Evolutionary conservation across 257 asterid species (phyloP).

Genomic region (Galeopsis tetrahit): DNA sequence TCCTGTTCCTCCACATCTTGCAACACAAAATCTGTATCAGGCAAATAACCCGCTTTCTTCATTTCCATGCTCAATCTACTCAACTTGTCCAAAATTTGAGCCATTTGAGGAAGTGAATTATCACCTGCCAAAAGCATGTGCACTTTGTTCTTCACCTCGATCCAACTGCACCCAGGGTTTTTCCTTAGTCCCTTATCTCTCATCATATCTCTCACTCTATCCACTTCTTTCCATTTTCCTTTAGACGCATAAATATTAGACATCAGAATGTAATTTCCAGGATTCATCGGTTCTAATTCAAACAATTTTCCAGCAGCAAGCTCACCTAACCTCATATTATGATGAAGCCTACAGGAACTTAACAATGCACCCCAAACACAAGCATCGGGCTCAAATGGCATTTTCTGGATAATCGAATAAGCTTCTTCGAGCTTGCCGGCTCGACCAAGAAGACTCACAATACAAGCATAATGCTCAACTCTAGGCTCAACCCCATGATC

Average conservation of each 20-base stretch:
- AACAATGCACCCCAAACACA: slow-evolving; percentile 95
- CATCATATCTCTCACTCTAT: slow-evolving; percentile 73
- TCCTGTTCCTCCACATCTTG: slow-evolving; percentile 98
- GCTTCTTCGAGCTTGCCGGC: slow-evolving; percentile 91
- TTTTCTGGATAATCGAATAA: slow-evolving; percentile 58
- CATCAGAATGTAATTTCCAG: slow-evolving; percentile 78
- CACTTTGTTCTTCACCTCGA: slow-evolving; percentile 81
- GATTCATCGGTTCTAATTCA: slow-evolving; percentile 76
- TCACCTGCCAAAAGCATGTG: slow-evolving; percentile 93
- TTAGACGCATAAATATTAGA: slow-evolving; percentile 89
- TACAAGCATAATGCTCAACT: slow-evolving; percentile 86
- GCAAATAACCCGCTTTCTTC: slow-evolving; percentile 73
- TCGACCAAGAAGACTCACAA: slow-evolving; percentile 86
- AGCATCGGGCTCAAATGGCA: slow-evolving; percentile 86
- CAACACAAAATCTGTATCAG: slow-evolving; percentile 65
- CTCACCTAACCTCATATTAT: slow-evolving; percentile 67
- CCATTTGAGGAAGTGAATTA: slow-evolving; percentile 76
- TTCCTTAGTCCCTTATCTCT: slow-evolving; percentile 67
- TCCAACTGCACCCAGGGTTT: slow-evolving; percentile 97
- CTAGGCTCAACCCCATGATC: slow-evolving; percentile 66
- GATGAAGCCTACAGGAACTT: slow-evolving; percentile 82
- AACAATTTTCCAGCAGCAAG: slow-evolving; percentile 75
- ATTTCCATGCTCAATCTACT: slow-evolving; percentile 60
- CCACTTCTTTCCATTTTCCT: slow-evolving; percentile 76
- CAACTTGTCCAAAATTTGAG: slow-evolving; percentile 62